Evolutionary conservation across 2,329 filamentous ascomycete species (phyloP), one percentile per base, ranked within the genome.

Genomic region (Phialemonium atrogriseum): DNA sequence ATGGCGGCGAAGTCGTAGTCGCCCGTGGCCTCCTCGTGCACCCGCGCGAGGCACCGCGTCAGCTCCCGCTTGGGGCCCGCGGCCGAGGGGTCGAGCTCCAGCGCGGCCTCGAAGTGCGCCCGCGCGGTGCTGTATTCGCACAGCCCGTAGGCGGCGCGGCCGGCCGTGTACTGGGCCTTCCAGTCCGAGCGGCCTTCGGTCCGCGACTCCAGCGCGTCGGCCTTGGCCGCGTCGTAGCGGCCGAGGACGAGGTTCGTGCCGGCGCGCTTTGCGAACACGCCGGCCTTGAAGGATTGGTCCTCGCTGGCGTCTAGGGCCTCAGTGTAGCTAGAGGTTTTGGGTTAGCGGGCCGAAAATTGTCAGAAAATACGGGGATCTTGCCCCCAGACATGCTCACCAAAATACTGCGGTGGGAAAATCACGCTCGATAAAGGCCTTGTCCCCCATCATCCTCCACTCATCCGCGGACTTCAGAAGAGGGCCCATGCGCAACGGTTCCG

Each of bases 91-190:
- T 49, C 46, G 5, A 47, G 33, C 5, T 36, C 30, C 3, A 55
- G 37, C 0, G 53, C 51, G 1, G 35, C 34, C 9, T 47, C 44
- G 1, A 54, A 46, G 28, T 51, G 33, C 7, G 34, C 17, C 7
- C 45, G 44, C 36, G 44, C 45, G 1, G 30, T 16, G 5, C 27
- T 7, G 39, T 55, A 58, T 14, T 52, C 38, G 24, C 52, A 46
- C 0, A 60, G 48, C 4, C 48, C 52, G 35, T 59, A 59, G 4
- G 52, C 44, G 2, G 55, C 55, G 7, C 47, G 47, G 2, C 51
- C 54, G 1, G 55, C 57, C 7, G 49, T 50, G 30, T 49, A 49
- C 38, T 55, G 51, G 1, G 49, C 46, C 22, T 48, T 52, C 54
- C 54, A 58, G 37, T 57, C 53, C 0, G 42, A 32, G 1, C 42